Base-by-base conservation (phyloP, 495 filamentous ascomycete genomes). In the Penicillium odoratum region DNA sequence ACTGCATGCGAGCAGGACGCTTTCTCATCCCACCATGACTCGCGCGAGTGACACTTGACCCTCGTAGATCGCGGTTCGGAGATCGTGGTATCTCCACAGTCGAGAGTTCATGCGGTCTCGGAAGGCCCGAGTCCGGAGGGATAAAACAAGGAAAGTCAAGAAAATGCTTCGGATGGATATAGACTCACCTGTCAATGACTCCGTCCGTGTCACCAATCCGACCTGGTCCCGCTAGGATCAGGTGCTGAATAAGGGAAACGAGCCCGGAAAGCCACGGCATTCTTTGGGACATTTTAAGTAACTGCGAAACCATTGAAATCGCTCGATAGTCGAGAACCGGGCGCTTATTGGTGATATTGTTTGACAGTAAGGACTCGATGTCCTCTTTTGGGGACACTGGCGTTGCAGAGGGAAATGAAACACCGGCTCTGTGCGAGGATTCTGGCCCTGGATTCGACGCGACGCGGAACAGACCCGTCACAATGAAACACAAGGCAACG, bases 261-360 rank as follows among this genome's bases (percentile, higher is more conserved):
- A 83, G 69, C 63, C 89, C 90, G 64, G 74, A 78, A 44, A 95
- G 77, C 92, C 92, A 97, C 36, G 92, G 92, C 90, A 95, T 93
- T 71, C 89, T 86, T 56, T 71, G 67, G 58, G 88, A 79, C 56
- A 96, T 68, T 76, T 89, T 85, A 66, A 91, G 61, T 34, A 93
- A 74, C 63, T 81, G 83, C 53, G 84, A 83, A 49, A 87, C 68
- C 74, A 90, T 88, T 61, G 85, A 78, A 82, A 85, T 92, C 26
- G 87, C 67, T 66, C 81, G 82, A 80, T 93, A 94, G 60, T 81
- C 78, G 47, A 93, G 76, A 57, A 96, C 81, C 44, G 92, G 88
- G 58, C 83, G 83, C 71, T 82, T 87, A 58, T 64, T 56, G 65
- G 68, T 68, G 75, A 68, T 57, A 74, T 68, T 50, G 81, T 82